Conservation (phyloP, 495 filamentous ascomycete genomes). For the Haplographium delicatum region DNA sequence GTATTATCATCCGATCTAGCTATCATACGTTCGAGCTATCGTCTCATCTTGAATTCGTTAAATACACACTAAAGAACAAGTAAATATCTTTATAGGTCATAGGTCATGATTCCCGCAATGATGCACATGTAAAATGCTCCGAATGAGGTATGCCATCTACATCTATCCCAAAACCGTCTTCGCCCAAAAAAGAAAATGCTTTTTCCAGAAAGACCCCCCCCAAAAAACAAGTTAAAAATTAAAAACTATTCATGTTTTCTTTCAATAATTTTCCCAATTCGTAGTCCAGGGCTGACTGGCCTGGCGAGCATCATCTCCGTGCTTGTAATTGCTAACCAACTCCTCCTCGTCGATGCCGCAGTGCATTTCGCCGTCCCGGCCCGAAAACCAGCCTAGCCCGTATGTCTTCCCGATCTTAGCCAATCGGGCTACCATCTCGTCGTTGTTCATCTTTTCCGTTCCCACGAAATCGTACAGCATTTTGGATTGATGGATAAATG, state of each 20-base stretch:
- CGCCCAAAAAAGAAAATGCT: not conserved
- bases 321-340: constrained; percentile 51
- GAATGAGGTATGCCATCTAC: not conserved
- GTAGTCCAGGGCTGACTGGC: constrained; percentile 24
- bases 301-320: constrained; percentile 38
- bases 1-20: too few relatives aligned
- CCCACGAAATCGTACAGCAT: constrained; percentile 68
- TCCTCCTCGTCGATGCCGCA: constrained; percentile 70
- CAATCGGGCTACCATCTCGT: constrained; percentile 50
- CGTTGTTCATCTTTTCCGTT: constrained; percentile 53
- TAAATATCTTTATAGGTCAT: too few relatives aligned
- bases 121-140: too few relatives aligned
- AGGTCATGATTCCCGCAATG: too few relatives aligned
- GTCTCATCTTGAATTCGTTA: too few relatives aligned
- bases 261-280: constrained; percentile 19
- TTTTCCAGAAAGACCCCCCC: too few relatives aligned
- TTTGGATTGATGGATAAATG: constrained; percentile 67
- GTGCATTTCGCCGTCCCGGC: constrained; percentile 59
- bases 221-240: too few relatives aligned
- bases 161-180: not conserved
- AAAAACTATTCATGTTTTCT: too few relatives aligned
- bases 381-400: constrained; percentile 67
- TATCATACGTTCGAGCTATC: too few relatives aligned
- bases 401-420: constrained; percentile 54
- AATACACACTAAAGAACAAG: too few relatives aligned